These are phyloP conservation scores for Marchantia polymorpha DNA, from an alignment of 225 moss, liverwort and hornwort genomes.

Conservation along the genomic window DNA sequence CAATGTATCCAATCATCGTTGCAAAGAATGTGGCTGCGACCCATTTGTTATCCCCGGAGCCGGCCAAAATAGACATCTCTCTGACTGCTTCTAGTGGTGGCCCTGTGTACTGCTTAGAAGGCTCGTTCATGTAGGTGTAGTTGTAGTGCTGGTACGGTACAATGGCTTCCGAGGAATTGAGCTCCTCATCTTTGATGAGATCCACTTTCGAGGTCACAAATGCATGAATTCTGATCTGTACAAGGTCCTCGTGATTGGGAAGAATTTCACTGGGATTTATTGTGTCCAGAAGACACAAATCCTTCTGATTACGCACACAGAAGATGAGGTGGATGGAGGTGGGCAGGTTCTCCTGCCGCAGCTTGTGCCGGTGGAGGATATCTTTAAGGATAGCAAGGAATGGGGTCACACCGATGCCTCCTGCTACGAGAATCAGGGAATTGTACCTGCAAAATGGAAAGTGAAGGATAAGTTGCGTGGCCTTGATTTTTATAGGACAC, in stretches of 20 bases:
- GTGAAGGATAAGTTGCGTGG: neutral
- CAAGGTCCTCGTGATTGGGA: constrained; percentile 14
- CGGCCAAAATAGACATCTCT: neutral
- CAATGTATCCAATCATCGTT: constrained; percentile 8
- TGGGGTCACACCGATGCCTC: constrained; percentile 72
- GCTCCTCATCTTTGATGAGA: neutral
- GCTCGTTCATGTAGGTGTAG: neutral
- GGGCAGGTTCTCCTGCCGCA: constrained; percentile 38
- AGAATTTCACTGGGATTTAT: constrained; percentile 24
- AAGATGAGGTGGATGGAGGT: constrained; percentile 48
- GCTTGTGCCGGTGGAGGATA: constrained; percentile 47
- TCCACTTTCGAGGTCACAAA: constrained; percentile 22
- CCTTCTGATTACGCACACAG: constrained; percentile 39
- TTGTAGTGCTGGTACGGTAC: constrained; percentile 2
- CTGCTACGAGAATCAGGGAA: constrained; percentile 54
- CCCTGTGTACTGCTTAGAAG: neutral
- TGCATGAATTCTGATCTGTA: constrained; percentile 22
- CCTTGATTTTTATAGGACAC: neutral
- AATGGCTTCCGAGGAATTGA: neutral
- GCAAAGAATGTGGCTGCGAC: constrained; percentile 13
- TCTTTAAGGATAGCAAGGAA: constrained; percentile 56
- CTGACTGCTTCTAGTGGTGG: neutral
- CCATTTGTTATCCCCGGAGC: constrained; percentile 3
- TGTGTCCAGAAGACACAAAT: constrained; percentile 29
- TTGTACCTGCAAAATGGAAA: constrained; percentile 30